A percentile compares a stretch with the other conserved stretches of the same genome.
phyloP scores from a whole-genome alignment of 352 stramenopile genomes.

The Paralagenidium karlingii region DNA sequence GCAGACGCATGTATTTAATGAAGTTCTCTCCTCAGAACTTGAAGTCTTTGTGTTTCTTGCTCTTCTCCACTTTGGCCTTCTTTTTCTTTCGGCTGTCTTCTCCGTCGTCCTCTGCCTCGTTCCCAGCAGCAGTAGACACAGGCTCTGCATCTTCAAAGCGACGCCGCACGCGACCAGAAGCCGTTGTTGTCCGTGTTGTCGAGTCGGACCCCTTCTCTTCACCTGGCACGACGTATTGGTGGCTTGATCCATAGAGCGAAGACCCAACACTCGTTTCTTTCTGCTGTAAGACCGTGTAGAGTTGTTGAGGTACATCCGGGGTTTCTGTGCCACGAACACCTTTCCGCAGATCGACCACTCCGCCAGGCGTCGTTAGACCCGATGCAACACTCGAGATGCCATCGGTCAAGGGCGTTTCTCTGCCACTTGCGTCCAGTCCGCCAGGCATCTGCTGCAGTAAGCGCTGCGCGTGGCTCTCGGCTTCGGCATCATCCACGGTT shows the following conservation, averaged over 20 bases:
- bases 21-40: slow-evolving; percentile 43
- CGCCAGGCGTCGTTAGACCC: slow-evolving; percentile 42
- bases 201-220: slow-evolving; percentile 10
- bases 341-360: slow-evolving; percentile 67
- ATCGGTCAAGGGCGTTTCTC: slow-evolving; percentile 41
- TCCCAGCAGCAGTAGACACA: slow-evolving; percentile 13
- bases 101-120: slow-evolving; percentile 27
- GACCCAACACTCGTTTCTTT: slow-evolving; percentile 65
- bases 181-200: slow-evolving; percentile 14
- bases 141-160: slow-evolving; percentile 51
- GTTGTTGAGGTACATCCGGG: slow-evolving; percentile 42
- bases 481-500: slow-evolving; percentile 12
- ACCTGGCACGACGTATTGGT: slow-evolving; percentile 58
- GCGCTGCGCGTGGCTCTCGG: slow-evolving; percentile 1
- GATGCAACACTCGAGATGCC: slow-evolving; percentile 58
- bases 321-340: slow-evolving; percentile 47
- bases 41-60: slow-evolving; percentile 77
- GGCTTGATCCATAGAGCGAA: slow-evolving; percentile 58
- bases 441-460: slow-evolving; percentile 1
- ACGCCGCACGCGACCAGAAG: slow-evolving; percentile 43
- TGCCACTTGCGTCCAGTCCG: slow-evolving; percentile 34
- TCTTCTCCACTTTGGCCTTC: slow-evolving; percentile 60
- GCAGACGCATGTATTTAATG: no score
- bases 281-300: slow-evolving; percentile 70
- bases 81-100: slow-evolving; percentile 56